Evolutionary conservation across 768 basidiomycete genomes (phyloP), one percentile per base, ranked within the genome.

Genomic region (Sutorius australiensis): DNA sequence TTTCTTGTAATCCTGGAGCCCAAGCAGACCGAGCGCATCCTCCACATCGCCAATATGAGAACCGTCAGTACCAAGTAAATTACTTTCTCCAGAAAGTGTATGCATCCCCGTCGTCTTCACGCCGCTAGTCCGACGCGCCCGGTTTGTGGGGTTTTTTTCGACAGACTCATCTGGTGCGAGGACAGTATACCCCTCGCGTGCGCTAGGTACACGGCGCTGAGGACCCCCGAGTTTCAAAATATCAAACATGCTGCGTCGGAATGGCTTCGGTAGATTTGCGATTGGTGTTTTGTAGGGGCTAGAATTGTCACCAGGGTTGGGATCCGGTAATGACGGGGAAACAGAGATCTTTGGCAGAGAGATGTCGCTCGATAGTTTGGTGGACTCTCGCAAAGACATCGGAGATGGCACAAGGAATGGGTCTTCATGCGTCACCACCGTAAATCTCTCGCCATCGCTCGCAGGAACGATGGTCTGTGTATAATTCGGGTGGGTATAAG

Each of bases 391-490:
- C 24, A 33, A 13, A 32, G 14, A 14, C 13, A 40, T 27, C 6
- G 41, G 14, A 11, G 51, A 46, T 30, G 57, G 34, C 30, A 14
- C 38, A 19, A 51, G 17, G 50, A 70, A 70, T 2, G 66, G 68
- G 21, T 68, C 66, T 5, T 59, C 57, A 17, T 51, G 57, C 21
- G 51, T 30, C 31, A 65, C 24, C 19, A 70, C 66, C 19, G 55
- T 56, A 28, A 63, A 61, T 11, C 41, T 56, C 27, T 69, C 64
- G 7, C 68, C 61, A 38, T 66, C 66, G 2, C 21, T 48, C 30
- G 59, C 54, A 14, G 67, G 59, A 33, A 66, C 38, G 32, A 66
- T 66, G 1, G 53, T 57, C 36, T 51, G 48, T 8, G 44, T 28
- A 27, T 55, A 53, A 17, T 33, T 28, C 5, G 55, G n/a, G n/a